Evolutionary conservation across 2,329 filamentous ascomycete species (phyloP).

Genomic region (Apiospora rasikravindrae): DNA sequence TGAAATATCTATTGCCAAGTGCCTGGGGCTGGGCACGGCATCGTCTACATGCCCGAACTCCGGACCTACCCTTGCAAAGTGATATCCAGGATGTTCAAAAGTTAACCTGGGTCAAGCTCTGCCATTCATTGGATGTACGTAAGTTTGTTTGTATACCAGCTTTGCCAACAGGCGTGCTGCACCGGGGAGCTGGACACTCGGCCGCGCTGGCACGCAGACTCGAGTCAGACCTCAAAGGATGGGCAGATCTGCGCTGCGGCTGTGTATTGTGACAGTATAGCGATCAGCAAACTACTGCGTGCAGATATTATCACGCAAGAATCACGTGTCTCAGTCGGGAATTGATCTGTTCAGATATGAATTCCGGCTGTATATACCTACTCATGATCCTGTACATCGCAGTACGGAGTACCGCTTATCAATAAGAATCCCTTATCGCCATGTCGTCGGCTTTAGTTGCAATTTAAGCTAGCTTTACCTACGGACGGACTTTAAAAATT

Average conservation of each 20-base stretch:
- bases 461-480: neutral
- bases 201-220: neutral
- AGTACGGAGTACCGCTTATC: neutral
- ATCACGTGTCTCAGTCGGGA: constrained; percentile 14
- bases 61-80: neutral
- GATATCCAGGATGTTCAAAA: neutral
- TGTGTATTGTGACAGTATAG: constrained; percentile 4
- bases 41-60: neutral
- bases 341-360: neutral
- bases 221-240: neutral
- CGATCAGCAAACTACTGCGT: constrained; percentile 5
- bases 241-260: neutral
- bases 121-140: neutral
- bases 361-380: neutral
- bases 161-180: neutral
- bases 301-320: neutral
- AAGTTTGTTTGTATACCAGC: neutral
- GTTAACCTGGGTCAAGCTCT: neutral
- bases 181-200: constrained; percentile 1
- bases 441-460: neutral
- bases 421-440: neutral
- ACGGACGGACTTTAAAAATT: neutral
- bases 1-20: neutral
- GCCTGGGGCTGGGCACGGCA: neutral
- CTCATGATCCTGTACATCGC: neutral